Percentiles rank a stretch among this genome's conserved stretches.
phyloP scores from a whole-genome alignment of 1,284 basidiomycete genomes.

The Coriolopsis trogii region DNA sequence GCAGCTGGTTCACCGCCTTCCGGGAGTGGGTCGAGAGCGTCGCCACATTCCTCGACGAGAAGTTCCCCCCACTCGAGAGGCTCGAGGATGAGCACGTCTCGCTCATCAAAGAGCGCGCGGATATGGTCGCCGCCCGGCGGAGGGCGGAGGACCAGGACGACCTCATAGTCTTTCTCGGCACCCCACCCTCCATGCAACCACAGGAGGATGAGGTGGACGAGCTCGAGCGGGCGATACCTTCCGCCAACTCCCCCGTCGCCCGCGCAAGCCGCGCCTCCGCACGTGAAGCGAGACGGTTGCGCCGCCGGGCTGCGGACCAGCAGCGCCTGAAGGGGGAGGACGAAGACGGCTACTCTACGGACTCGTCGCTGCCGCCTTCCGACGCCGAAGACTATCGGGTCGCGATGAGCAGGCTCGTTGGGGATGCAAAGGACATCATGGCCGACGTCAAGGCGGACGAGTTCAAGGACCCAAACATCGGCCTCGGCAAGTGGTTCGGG shows the following conservation, averaged over 20 bases:
- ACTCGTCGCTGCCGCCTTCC: conserved; percentile 67
- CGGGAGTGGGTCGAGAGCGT: conserved; percentile 87
- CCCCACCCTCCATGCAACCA: conserved; percentile 40
- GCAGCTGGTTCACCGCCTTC: conserved; percentile 87
- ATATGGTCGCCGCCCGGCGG: conserved; percentile 71
- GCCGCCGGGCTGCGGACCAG: conserved; percentile 38
- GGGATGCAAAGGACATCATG: conserved; percentile 60
- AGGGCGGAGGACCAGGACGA: conserved; percentile 83
- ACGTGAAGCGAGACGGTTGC: conserved; percentile 50
- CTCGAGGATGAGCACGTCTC: conserved; percentile 84
- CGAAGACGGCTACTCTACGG: conserved; percentile 85
- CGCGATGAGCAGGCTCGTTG: conserved; percentile 61
- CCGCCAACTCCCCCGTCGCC: conserved; percentile 45
- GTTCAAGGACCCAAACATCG: conserved; percentile 81
- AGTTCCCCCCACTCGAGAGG: conserved; percentile 85
- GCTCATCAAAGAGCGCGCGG: conserved; percentile 73
- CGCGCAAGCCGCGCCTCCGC: conserved; percentile 59
- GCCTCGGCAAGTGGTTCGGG: conserved; percentile 72
- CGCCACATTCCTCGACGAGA: conserved; percentile 89
- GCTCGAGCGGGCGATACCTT: conserved; percentile 56
- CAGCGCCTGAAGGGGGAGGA: conserved; percentile 26
- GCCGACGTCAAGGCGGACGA: conserved; percentile 88
- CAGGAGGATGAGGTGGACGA: conserved; percentile 62
- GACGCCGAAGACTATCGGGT: conserved; percentile 73
- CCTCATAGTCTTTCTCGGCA: conserved; percentile 73